Conservation (phyloP, 2,329 filamentous ascomycete species). For the Scytalidium lignicola region DNA sequence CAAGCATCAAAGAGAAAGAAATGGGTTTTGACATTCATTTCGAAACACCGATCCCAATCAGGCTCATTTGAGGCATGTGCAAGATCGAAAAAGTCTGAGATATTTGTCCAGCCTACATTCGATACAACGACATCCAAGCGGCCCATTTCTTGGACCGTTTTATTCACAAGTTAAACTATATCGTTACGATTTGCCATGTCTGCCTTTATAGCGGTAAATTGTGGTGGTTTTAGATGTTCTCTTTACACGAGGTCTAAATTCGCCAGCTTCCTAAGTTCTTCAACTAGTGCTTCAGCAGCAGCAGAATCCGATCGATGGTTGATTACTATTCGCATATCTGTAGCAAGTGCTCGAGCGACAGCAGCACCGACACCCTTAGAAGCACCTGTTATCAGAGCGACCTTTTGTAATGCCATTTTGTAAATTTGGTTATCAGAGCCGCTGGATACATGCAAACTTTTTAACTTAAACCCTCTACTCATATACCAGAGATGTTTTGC, state of each 20-base stretch:
- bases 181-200: slow-evolving; percentile 57
- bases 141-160: slow-evolving; percentile 53
- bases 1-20: slow-evolving; percentile 52
- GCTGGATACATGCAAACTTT: too few relatives aligned
- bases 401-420: slow-evolving; percentile 34
- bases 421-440: too few relatives aligned
- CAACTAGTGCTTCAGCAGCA: slow-evolving; percentile 53
- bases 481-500: too few relatives aligned
- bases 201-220: slow-evolving; percentile 31
- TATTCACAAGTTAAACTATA: slow-evolving; percentile 50
- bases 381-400: slow-evolving; percentile 45
- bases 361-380: slow-evolving; percentile 66
- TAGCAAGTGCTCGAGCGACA: slow-evolving; percentile 61
- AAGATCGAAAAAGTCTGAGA: slow-evolving; percentile 37
- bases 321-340: slow-evolving; percentile 62
- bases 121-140: slow-evolving; percentile 69
- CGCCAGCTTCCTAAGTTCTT: slow-evolving; percentile 41
- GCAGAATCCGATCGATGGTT: slow-evolving; percentile 64
- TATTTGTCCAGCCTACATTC: slow-evolving; percentile 56
- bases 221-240: not conserved
- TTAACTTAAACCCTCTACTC: too few relatives aligned
- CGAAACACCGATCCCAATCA: slow-evolving; percentile 52
- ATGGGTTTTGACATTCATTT: slow-evolving; percentile 55
- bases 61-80: slow-evolving; percentile 45
- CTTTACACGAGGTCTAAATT: too few relatives aligned